phyloP scores from a whole-genome alignment of 1,139 yeast genomes.

The Candida anutae region DNA sequence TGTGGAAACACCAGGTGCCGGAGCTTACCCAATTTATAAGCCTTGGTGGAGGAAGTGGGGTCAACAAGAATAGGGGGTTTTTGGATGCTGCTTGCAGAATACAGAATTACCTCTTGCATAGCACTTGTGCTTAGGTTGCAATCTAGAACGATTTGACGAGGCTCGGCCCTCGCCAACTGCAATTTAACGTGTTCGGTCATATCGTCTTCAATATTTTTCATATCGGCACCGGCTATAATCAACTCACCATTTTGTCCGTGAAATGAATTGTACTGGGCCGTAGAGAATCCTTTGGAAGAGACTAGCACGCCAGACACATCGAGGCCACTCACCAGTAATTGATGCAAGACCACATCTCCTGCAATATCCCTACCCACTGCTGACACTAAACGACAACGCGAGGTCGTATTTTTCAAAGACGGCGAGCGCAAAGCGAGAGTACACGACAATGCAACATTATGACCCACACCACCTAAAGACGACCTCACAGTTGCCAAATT shows the following conservation, averaged over 20 bases:
- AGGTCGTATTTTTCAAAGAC: background rate
- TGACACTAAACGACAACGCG: conserved; percentile 42
- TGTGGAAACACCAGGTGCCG: conserved; percentile 21
- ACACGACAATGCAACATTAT: conserved; percentile 60
- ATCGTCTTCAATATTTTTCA: conserved; percentile 54
- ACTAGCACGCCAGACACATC: conserved; percentile 36
- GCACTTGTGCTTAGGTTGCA: conserved; percentile 52
- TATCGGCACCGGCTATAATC: conserved; percentile 76
- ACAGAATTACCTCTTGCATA: conserved; percentile 22
- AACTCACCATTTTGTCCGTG: conserved; percentile 59
- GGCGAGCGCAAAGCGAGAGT: conserved; percentile 12
- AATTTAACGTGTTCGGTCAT: conserved; percentile 31
- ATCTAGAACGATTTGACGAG: conserved; percentile 51
- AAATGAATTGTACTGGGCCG: conserved; percentile 70
- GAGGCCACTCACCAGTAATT: conserved; percentile 17
- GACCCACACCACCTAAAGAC: conserved; percentile 80
- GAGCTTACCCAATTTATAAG: conserved; percentile 29
- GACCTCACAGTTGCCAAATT: conserved; percentile 58
- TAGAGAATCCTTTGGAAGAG: conserved; percentile 16
- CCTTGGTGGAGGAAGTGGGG: conserved; percentile 69
- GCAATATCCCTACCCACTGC: conserved; percentile 53
- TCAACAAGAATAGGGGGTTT: conserved; percentile 45
- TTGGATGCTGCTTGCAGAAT: conserved; percentile 17
- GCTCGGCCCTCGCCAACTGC: conserved; percentile 23
- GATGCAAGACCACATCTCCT: conserved; percentile 34